Conservation (phyloP, 331 rosid genomes). For the Rhamnella rubrinervis region DNA sequence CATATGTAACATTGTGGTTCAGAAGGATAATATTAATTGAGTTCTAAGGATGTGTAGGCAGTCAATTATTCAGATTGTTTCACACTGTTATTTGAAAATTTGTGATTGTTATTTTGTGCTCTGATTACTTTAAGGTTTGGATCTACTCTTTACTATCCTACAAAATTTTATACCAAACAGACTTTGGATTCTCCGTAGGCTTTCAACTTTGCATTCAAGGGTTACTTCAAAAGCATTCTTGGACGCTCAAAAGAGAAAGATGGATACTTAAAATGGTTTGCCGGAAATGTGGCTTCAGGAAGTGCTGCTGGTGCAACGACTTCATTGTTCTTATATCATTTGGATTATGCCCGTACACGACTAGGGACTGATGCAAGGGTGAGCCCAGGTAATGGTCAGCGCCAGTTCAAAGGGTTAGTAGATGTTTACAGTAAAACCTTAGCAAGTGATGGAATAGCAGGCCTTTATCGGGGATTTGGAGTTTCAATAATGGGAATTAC, state of each 20-base stretch:
- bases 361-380: conserved; percentile 75
- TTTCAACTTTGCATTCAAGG: conserved; percentile 99
- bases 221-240: conserved; percentile 88
- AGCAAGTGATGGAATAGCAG: conserved; percentile 75
- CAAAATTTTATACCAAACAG: conserved; percentile 53
- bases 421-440: conserved; percentile 85
- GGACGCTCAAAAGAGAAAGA: conserved; percentile 88
- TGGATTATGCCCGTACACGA: conserved; percentile 91
- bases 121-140: conserved; percentile 9
- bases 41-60: too few species aligned
- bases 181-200: conserved; percentile 84
- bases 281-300: conserved; percentile 98
- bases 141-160: conserved; percentile 29
- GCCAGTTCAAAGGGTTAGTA: conserved; percentile 73
- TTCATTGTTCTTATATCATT: conserved; percentile 80
- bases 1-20: too few species aligned
- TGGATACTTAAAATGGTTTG: conserved; percentile 90
- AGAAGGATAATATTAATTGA: too few species aligned
- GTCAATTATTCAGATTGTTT: too few species aligned
- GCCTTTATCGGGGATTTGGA: conserved; percentile 91
- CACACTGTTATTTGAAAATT: background rate
- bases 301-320: conserved; percentile 99
- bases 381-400: conserved; percentile 40
- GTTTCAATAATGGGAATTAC: conserved; percentile 90
- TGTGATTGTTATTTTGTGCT: background rate